Evolutionary conservation across 2,329 filamentous ascomycete genomes (phyloP).

Genomic region (Alternaria ventricosa): DNA sequence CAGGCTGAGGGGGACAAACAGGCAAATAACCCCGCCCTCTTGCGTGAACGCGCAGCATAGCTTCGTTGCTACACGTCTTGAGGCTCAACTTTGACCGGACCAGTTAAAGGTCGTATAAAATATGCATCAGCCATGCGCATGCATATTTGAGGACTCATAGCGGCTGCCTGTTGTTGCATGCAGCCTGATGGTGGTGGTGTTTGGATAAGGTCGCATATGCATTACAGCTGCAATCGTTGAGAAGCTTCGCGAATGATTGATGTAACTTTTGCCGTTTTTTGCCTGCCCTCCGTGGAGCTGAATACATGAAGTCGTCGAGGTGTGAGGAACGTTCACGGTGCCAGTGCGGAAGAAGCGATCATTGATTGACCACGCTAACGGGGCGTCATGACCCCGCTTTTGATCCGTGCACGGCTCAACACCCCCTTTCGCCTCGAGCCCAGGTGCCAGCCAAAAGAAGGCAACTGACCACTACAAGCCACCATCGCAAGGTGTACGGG

Average conservation of each 20-base stretch:
- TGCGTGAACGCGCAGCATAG: slow-evolving; percentile 3
- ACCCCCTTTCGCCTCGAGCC: background rate
- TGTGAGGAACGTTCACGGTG: background rate
- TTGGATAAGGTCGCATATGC: slow-evolving; percentile 7
- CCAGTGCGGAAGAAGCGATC: background rate
- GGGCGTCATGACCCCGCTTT: slow-evolving; percentile 3
- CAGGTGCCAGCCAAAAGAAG: background rate
- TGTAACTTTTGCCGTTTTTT: background rate
- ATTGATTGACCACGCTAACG: background rate
- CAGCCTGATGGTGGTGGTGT: slow-evolving; percentile 14
- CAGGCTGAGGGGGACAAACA: slow-evolving; percentile 11
- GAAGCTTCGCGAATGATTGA: background rate
- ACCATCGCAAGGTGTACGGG: background rate
- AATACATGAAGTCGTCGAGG: background rate
- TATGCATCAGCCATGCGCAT: slow-evolving; percentile 16
- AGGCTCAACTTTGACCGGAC: slow-evolving; percentile 31
- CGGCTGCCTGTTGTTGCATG: slow-evolving; percentile 5
- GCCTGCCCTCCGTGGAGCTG: background rate
- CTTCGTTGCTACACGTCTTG: slow-evolving; percentile 1
- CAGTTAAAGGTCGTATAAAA: slow-evolving; percentile 3
- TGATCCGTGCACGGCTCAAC: slow-evolving; percentile 3
- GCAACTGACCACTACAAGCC: slow-evolving; percentile 16
- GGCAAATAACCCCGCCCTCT: slow-evolving; percentile 19
- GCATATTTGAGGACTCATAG: slow-evolving; percentile 17
- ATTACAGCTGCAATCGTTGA: background rate